These are phyloP conservation scores for Citrus mangshanensis DNA, from an alignment of 345 rosid species.

Conservation along the genomic window DNA sequence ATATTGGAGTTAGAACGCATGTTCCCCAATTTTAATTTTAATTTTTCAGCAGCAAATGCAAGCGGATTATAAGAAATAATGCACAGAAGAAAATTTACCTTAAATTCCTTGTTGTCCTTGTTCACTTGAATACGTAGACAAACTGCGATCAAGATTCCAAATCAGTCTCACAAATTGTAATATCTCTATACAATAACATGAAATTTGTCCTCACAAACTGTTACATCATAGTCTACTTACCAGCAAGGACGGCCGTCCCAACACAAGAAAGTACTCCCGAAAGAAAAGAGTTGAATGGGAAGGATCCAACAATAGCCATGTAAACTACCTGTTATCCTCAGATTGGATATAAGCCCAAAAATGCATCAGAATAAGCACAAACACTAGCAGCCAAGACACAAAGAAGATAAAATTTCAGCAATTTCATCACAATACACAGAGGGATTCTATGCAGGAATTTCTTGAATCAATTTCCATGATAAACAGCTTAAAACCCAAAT, in stretches of 20 bases:
- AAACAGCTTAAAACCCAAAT: not conserved
- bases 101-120: slow-evolving; percentile 98
- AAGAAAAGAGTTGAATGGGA: slow-evolving; percentile 98
- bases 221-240: slow-evolving; percentile 34
- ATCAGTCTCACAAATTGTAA: not conserved
- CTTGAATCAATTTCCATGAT: not conserved
- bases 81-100: slow-evolving; percentile 35
- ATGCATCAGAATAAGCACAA: not conserved
- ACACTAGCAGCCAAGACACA: not conserved
- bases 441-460: not conserved
- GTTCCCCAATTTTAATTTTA: not conserved
- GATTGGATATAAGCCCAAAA: slow-evolving; percentile 10
- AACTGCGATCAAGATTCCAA: slow-evolving; percentile 41
- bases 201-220: not conserved
- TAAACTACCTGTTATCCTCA: slow-evolving; percentile 62
- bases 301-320: slow-evolving; percentile 95
- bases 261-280: slow-evolving; percentile 95
- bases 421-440: not conserved
- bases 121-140: slow-evolving; percentile 99
- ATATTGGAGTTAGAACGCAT: not conserved
- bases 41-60: not conserved
- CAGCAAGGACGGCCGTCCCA: slow-evolving; percentile 98
- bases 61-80: not conserved
- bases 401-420: not conserved
- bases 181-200: not conserved